Evolutionary conservation across 176 grass and related monocot species (phyloP), one percentile per base, ranked within the genome.

Genomic region (Ananas comosus): DNA sequence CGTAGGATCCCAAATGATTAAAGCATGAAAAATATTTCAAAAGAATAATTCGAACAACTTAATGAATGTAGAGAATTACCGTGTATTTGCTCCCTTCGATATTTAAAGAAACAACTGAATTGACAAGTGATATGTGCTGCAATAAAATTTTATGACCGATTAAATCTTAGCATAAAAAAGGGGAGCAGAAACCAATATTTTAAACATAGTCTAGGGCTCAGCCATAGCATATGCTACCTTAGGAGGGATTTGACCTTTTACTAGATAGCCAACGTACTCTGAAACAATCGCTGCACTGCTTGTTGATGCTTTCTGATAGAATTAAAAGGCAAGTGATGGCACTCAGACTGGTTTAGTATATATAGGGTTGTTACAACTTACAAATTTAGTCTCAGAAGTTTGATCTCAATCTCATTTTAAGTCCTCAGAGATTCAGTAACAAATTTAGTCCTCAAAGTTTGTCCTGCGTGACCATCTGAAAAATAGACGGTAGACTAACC

Each of bases 71-170:
- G 66, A 81, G 79, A 66, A 81, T 51, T 99, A 99, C 94, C 59
- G 70, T 93, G 51, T 99, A 99, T 88, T 99, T 99, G 80, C 86
- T 93, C 74, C 94, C 94, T 52, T 99, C 94, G 63, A 99, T 99
- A 76, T 99, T 99, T 61, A 99, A 81, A 52, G 87, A 82, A 51
- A 99, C 80, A 78, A 78, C 76, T 77, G 91, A 99, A 76, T 99
- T 99, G 72, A 99, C 89, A n/a, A 99, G 94, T 47, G 89, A 99
- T 80, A 99, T 99, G 66, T 91, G 94, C 94, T 99, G 94, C 58
- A 88, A 85, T 18, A 11, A 82, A 75, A 28, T 78, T 75, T 81
- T 9, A 71, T 67, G 51, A 77, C 48, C 48, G 11, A 61, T 7
- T 69, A 69, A 69, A 69, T 77, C 59, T 11, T 51, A 4, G 14